Base-by-base conservation (phyloP, 192 early-diverging fungal genomes). In the Coemansia sp. region DNA sequence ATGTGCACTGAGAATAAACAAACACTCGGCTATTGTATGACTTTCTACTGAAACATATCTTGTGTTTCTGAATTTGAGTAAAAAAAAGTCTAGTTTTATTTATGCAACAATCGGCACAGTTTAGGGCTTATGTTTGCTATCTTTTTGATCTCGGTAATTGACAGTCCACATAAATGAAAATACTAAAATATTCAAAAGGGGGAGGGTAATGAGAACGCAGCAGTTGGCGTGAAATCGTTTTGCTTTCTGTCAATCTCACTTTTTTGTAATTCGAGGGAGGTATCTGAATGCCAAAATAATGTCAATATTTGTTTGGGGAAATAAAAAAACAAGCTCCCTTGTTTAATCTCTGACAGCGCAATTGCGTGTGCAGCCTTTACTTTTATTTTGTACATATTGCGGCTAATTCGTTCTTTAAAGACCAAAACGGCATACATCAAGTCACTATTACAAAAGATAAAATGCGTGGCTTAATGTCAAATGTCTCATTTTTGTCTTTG, bases 91-190 rank as follows among this genome's bases (percentile, higher is more conserved):
- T 35, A 35, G 32, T 35, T 35, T 49, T 7, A 22, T n/a, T 19
- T 19, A 49, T 19, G 19, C 48, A 49, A 49, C 19, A 49, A 49
- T 49, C 48, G n/a, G 48, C 48, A 49, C 48, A 19, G 19, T 49
- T 49, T 20, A 10, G 4, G 48, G n/a, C n/a, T 5, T 16, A 45
- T n/a, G 48, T 18, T 18, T 19, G n/a, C 8, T 18, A 19, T 18
- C 19, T 49, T n/a, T 19, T 19, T 10, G 19, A 26, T 39, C 12
- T 56, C 41, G 41, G 41, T 37, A 56, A 56, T 56, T 56, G 54
- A 19, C 54, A 37, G 29, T 29, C 19, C 38, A 32, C 54, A 39
- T 56, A 56, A 56, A 56, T 56, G 54, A 56, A 56, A n/a, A 35
- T 16, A 24, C 53, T 18, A 45, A n/a, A 35, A 9, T 7, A n/a